These are phyloP conservation scores for Kodamaea nitidulidarum DNA, from an alignment of 805 yeast genomes.

Conservation along the genomic window DNA sequence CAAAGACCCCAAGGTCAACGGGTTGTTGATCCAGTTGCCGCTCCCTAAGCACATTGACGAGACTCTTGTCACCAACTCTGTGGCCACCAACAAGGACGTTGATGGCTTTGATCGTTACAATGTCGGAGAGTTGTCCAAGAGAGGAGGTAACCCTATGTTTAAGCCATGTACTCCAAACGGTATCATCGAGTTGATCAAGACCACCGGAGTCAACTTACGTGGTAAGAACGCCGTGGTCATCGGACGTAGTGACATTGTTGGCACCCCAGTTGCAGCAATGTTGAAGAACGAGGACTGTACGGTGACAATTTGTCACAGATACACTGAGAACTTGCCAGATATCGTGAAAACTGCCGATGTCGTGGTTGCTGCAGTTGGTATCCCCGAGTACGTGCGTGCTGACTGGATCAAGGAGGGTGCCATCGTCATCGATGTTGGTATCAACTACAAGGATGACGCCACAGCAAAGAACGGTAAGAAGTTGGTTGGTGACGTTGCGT, in stretches of 20 bases:
- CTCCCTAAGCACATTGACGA: constrained; percentile 79
- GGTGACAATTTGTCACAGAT: constrained; percentile 82
- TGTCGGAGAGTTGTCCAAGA: constrained; percentile 85
- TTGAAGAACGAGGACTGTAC: constrained; percentile 79
- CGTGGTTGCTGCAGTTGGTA: constrained; percentile 88
- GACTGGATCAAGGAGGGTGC: constrained; percentile 85
- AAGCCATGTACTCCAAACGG: constrained; percentile 97
- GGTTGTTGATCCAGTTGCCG: constrained; percentile 87
- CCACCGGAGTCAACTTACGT: constrained; percentile 59
- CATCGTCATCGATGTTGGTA: constrained; percentile 91
- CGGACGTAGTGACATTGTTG: constrained; percentile 95
- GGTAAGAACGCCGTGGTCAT: constrained; percentile 88
- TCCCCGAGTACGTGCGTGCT: constrained; percentile 77
- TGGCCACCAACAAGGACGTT: constrained; percentile 80
- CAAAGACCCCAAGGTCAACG: constrained; percentile 73
- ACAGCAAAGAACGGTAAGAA: constrained; percentile 72
- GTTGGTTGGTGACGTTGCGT: constrained; percentile 95
- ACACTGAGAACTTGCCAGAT: constrained; percentile 56
- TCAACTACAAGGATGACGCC: constrained; percentile 78
- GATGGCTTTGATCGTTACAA: constrained; percentile 91
- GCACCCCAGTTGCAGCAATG: constrained; percentile 85
- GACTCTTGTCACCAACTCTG: constrained; percentile 73
- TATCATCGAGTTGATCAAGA: constrained; percentile 71
- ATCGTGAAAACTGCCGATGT: constrained; percentile 71
- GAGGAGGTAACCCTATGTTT: constrained; percentile 78